Conservation (phyloP, 225 moss, liverwort and hornwort species). For the Climacium dendroides region DNA sequence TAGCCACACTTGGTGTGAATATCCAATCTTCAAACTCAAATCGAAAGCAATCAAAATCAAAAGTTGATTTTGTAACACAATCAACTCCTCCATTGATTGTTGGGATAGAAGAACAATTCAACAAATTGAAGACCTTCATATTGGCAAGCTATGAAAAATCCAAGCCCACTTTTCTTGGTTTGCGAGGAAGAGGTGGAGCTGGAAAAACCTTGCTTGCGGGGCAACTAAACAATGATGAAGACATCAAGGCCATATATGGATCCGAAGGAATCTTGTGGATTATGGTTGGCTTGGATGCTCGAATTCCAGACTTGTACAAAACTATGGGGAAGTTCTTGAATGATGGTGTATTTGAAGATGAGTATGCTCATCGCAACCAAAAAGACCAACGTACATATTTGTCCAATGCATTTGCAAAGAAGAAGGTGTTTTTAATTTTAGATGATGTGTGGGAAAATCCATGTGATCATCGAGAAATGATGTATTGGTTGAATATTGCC, state of each 20-base stretch:
- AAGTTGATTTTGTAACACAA: not conserved
- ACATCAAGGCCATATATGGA: too few species aligned
- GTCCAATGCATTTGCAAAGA: not conserved
- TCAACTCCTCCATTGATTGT: not conserved
- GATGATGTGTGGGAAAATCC: not conserved
- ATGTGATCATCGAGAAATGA: not conserved
- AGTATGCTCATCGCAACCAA: not conserved
- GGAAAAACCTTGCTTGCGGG: too few species aligned
- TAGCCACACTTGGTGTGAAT: not conserved
- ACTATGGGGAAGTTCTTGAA: not conserved
- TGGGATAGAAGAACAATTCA: rapidly evolving
- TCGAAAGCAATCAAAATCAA: not conserved
- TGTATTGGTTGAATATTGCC: not conserved
- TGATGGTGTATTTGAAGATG: not conserved
- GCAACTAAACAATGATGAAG: too few species aligned
- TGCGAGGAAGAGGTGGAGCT: too few species aligned
- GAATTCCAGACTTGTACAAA: not conserved
- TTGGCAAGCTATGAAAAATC: not conserved
- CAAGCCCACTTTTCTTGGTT: not conserved
- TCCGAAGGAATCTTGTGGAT: not conserved
- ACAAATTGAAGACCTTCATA: not conserved
- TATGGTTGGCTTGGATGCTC: not conserved
- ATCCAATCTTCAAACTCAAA: not conserved
- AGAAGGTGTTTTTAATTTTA: not conserved
- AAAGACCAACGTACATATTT: not conserved